Base-by-base conservation (phyloP, 2,329 filamentous ascomycete genomes). In the Emergomyces pasteurianus region DNA sequence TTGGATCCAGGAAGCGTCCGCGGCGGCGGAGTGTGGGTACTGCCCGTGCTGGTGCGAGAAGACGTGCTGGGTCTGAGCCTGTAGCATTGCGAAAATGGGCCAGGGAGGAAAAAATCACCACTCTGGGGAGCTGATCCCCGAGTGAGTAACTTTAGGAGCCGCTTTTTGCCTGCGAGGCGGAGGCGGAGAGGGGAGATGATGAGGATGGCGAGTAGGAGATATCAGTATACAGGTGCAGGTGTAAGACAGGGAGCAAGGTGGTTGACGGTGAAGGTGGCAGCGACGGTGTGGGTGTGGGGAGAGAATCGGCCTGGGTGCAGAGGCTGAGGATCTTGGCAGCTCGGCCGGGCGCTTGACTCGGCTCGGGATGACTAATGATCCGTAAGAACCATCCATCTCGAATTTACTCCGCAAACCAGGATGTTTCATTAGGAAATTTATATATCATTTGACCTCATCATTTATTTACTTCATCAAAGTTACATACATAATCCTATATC, bases 31-130 rank as follows among this genome's bases (percentile, higher is more conserved):
- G 66, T 79, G 77, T 28, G 75, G 76, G 61, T 79, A 79, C 67
- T 80, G 80, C n/a, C 43, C 43, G 67, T 81, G 79, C 70, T 82
- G 80, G 68, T 85, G 82, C 60, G 81, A 81, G 72, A 84, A 85
- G 71, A 83, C 77, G 77, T 85, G 82, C 73, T 83, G 81, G 72
- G 79, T 78, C 74, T 80, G 76, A 71, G 77, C 73, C 74, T 76
- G 74, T 61, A 77, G 73, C 74, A 77, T 77, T 70, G 67, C 72
- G 74, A 68, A 66, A 66, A 66, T 67, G 65, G 56, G 56, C 10
- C 28, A 23, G 38, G 34, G 14, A 14, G 36, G 40, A 43, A 31
- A 42, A 53, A 21, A 36, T 12, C 53, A 56, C 53, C 36, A 43
- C 53, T 43, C 38, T 56, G 53, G 53, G 53, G 53, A 56, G 38